Conservation (phyloP, 1,139 yeast species). For the Kurtzmaniella quercitrusa region DNA sequence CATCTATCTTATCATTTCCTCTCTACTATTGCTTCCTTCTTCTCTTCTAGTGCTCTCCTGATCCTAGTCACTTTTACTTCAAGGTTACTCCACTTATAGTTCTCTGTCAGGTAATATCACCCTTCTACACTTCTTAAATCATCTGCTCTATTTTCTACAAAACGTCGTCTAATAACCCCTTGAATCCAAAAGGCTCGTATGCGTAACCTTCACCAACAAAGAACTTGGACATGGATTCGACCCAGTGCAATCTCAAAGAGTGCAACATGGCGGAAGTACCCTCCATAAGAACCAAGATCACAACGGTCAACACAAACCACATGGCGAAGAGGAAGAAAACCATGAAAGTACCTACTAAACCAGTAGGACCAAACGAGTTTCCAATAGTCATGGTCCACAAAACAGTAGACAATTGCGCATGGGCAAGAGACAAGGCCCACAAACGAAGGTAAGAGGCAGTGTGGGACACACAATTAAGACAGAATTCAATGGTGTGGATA, state of each 20-base stretch:
- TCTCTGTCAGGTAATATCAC: no score
- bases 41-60: no score
- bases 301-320: conserved; percentile 75
- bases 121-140: background rate
- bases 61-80: no score
- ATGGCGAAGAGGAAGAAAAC: conserved; percentile 64
- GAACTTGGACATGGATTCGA: conserved; percentile 80
- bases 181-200: conserved; percentile 65
- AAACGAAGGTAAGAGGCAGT: conserved; percentile 75
- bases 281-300: conserved; percentile 75
- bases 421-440: conserved; percentile 79
- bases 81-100: no score
- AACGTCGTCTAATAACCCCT: conserved; percentile 27
- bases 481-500: conserved; percentile 75
- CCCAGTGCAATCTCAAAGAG: conserved; percentile 83
- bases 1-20: no score
- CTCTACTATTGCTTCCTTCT: no score
- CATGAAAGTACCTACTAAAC: conserved; percentile 45
- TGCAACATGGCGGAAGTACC: conserved; percentile 88
- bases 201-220: conserved; percentile 79
- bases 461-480: conserved; percentile 74
- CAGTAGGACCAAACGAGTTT: conserved; percentile 49
- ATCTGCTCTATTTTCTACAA: conserved; percentile 13
- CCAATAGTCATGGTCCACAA: conserved; percentile 78
- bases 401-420: conserved; percentile 71